Evolutionary conservation across 305 asterid species (phyloP), one percentile per base, ranked within the genome.

Genomic region (Andrographis paniculata): DNA sequence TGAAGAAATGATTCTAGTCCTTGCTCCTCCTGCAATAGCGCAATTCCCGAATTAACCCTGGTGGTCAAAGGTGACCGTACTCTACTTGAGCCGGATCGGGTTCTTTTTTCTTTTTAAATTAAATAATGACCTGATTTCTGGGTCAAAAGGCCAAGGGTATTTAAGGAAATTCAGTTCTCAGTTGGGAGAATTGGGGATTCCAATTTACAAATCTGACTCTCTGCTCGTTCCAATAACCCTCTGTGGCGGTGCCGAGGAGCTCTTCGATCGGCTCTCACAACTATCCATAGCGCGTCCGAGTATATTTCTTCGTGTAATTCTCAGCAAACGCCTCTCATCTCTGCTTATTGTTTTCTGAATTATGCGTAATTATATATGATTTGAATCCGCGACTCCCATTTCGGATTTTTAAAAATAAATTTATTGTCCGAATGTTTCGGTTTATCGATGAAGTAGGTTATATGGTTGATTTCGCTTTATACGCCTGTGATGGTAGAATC

Each of bases 91-190:
- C 24, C 48, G 1, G 11, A 17, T 6, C 17, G 48, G 48, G 6
- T 43, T 19, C 48, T 14, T 18, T 13, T 7, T 23, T 12, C 3
- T 0, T 14, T 6, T 9, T 11, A 18, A 17, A 4, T 6, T 40
- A 11, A 6, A 5, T 11, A 31, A 13, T 14, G 13, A 12, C 11
- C 50, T 0, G 8, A 24, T 8, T 8, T 24, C 30, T 24, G 6
- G 35, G 24, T 21, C 17, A 23, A 11, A 15, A 46, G 23, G 21
- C n/a, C 38, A 15, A 44, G 60, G 60, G 44, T 15, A 56, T 38
- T 47, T 12, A 24, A 24, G 30, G 30, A 24, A 24, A 24, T 3
- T 24, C 6, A 24, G 17, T 15, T 14, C 14, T 19, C 14, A 49
- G 9, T 6, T 13, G 8, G 15, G 27, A 22, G 45, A 47, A 13